Evolutionary conservation across 208 protist species (phyloP).

Genomic region (Trichomonas gallinae): DNA sequence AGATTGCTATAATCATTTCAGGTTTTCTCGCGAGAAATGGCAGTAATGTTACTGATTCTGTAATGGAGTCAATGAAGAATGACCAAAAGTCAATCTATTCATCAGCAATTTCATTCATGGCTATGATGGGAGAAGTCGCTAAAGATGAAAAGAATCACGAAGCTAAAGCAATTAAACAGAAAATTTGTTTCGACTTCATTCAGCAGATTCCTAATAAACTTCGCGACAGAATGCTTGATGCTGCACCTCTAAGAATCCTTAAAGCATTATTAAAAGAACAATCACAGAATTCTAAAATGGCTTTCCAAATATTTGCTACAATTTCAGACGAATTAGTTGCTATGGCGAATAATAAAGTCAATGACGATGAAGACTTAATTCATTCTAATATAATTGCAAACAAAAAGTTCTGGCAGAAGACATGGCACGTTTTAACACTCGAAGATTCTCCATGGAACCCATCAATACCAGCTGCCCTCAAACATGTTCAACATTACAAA

Average conservation of each 20-base stretch:
- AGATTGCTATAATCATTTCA: neutral
- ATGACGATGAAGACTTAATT: neutral
- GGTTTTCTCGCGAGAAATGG: neutral
- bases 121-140: neutral
- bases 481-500: neutral
- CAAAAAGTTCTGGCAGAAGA: neutral
- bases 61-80: neutral
- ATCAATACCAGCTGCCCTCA: neutral
- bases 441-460: neutral
- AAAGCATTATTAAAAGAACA: neutral
- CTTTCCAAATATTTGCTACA: neutral
- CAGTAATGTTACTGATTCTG: too few relatives aligned
- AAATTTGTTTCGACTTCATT: neutral
- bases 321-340: too few relatives aligned
- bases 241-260: neutral
- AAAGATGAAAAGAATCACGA: neutral
- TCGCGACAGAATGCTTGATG: neutral
- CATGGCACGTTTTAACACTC: neutral
- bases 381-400: neutral
- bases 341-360: neutral
- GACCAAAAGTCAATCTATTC: neutral
- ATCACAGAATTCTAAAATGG: neutral
- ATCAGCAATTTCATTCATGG: neutral
- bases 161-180: neutral
- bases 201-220: neutral